phyloP scores from a whole-genome alignment of 1,284 basidiomycete species.

The Neotropicomus parvogracilis region DNA sequence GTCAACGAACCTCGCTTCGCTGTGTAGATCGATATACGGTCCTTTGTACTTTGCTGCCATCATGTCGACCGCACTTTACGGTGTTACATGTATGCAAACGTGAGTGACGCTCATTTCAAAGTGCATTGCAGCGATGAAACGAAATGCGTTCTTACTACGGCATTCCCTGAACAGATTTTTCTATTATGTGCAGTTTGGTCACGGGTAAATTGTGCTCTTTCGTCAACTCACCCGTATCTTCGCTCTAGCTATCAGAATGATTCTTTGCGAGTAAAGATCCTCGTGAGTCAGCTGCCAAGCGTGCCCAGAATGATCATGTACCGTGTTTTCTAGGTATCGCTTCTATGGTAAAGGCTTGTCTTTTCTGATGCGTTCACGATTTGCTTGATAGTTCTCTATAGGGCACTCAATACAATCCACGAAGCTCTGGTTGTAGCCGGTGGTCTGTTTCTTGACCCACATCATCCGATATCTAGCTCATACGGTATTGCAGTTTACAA shows the following conservation, averaged over 20 bases:
- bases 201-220: too few relatives aligned
- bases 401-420: conserved; percentile 4
- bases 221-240: background rate
- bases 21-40: too few relatives aligned
- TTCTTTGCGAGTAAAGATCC: background rate
- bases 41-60: too few relatives aligned
- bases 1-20: too few relatives aligned
- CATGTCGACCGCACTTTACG: too few relatives aligned
- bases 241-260: background rate
- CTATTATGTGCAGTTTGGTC: too few relatives aligned
- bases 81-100: too few relatives aligned
- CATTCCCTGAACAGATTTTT: too few relatives aligned
- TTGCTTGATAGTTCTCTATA: background rate
- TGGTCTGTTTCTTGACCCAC: background rate
- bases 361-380: background rate
- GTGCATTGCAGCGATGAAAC: background rate
- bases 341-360: background rate
- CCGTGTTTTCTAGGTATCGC: background rate
- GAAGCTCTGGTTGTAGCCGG: conserved; percentile 1
- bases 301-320: background rate
- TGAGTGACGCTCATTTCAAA: background rate
- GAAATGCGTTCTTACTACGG: background rate
- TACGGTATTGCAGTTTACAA: background rate
- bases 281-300: background rate
- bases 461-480: background rate